Conservation (phyloP, 371 early-diverging fungal species). For the Chytridium lagenaria region DNA sequence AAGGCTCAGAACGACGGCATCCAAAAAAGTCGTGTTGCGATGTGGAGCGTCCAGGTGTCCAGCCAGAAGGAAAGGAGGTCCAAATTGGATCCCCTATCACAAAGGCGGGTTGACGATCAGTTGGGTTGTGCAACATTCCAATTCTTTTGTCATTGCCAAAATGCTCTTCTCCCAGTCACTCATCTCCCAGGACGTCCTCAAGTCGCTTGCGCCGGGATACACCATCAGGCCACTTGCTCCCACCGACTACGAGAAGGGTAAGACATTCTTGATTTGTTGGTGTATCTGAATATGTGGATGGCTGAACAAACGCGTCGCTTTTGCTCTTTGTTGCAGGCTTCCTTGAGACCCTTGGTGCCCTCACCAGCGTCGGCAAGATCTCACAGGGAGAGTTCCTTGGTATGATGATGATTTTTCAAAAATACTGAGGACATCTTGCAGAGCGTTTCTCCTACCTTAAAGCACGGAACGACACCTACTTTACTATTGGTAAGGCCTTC, state of each 20-base stretch:
- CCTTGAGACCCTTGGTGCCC: constrained; percentile 69
- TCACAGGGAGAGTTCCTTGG: constrained; percentile 70
- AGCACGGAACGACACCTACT: constrained; percentile 76
- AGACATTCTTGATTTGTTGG: constrained; percentile 14
- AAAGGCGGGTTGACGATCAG: too few relatives aligned
- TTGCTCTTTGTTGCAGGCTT: too few relatives aligned
- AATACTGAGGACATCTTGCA: constrained; percentile 30
- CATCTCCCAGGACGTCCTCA: constrained; percentile 77
- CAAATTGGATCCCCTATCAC: too few relatives aligned
- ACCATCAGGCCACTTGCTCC: constrained; percentile 80
- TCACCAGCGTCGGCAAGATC: constrained; percentile 80
- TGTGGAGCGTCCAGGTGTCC: too few relatives aligned
- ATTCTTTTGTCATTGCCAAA: not conserved
- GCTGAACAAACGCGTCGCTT: constrained; percentile 37
- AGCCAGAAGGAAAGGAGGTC: too few relatives aligned
- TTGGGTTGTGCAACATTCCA: too few relatives aligned
- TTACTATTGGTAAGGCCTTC: constrained; percentile 35
- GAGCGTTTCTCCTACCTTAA: constrained; percentile 78
- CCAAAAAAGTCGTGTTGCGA: not conserved
- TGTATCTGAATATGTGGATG: not conserved
- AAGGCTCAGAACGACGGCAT: too few relatives aligned
- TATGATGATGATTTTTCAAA: constrained; percentile 27
- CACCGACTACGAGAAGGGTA: constrained; percentile 82
- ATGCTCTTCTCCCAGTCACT: constrained; percentile 73
- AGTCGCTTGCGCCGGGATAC: constrained; percentile 78